These are phyloP conservation scores for Cadophora malorum DNA, from an alignment of 2,329 filamentous ascomycete species.

Conservation along the genomic window DNA sequence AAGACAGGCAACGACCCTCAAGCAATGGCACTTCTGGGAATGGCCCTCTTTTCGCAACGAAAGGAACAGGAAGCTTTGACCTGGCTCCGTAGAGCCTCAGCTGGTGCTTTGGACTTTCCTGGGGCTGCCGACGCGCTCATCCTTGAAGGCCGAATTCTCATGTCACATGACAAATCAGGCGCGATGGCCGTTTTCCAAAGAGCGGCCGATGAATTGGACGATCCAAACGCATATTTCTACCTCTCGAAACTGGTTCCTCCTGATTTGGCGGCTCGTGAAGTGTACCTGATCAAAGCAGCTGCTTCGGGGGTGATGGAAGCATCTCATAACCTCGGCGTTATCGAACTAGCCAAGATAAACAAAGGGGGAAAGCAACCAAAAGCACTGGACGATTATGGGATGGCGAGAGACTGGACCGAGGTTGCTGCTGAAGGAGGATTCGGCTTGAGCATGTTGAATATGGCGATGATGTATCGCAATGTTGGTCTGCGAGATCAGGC, in stretches of 20 bases:
- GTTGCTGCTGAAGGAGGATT: conserved; percentile 40
- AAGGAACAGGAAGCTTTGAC: conserved; percentile 36
- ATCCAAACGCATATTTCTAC: conserved; percentile 42
- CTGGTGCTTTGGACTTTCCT: conserved; percentile 33
- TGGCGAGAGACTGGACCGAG: conserved; percentile 43
- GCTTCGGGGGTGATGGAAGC: conserved; percentile 42
- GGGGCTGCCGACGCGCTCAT: conserved; percentile 41
- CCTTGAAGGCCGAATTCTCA: conserved; percentile 36
- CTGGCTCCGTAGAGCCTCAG: conserved; percentile 38
- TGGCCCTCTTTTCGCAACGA: conserved; percentile 34
- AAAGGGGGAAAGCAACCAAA: conserved; percentile 19
- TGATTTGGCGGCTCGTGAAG: conserved; percentile 32
- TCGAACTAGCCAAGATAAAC: conserved; percentile 36
- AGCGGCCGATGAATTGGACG: conserved; percentile 43
- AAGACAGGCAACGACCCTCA: conserved; percentile 39
- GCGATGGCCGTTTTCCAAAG: conserved; percentile 39
- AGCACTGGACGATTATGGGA: conserved; percentile 36
- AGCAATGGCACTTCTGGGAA: conserved; percentile 43
- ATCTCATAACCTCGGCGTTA: conserved; percentile 41
- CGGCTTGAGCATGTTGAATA: conserved; percentile 41
- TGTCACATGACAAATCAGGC: conserved; percentile 29
- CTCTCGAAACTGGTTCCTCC: conserved; percentile 37
- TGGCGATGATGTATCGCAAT: conserved; percentile 39
- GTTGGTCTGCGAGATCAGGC: conserved; percentile 34
- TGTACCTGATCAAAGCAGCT: conserved; percentile 44